Evolutionary conservation across 176 grass and related monocot species (phyloP).

Genomic region (Oryza coarctata): DNA sequence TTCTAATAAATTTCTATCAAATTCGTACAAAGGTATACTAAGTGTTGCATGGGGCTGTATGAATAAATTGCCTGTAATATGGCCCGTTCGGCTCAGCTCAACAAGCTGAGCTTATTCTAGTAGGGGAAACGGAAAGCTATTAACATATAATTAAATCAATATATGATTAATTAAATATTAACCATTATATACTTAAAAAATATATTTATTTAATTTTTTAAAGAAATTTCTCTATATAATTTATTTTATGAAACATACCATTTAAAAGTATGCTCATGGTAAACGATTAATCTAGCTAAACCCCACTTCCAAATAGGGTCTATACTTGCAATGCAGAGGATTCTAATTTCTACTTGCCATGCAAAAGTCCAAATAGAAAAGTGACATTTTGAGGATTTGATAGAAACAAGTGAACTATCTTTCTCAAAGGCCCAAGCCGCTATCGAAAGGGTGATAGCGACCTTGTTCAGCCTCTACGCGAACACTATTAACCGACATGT

Average conservation of each 20-base stretch:
- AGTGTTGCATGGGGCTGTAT: background rate
- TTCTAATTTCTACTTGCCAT: background rate
- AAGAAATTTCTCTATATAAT: no score
- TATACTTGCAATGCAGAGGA: background rate
- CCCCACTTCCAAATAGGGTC: no score
- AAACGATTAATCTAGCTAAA: no score
- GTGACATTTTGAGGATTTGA: background rate
- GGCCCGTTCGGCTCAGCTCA: no score
- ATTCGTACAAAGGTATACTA: background rate
- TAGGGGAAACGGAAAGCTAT: no score
- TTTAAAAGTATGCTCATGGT: no score
- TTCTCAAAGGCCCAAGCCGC: constrained; percentile 1
- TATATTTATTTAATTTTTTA: no score
- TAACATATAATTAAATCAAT: no score
- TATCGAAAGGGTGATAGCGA: constrained; percentile 32
- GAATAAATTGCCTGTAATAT: background rate
- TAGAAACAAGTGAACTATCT: constrained; percentile 20
- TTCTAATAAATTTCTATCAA: background rate
- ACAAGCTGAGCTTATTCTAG: no score
- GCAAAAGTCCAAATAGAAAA: background rate
- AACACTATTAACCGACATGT: constrained; percentile 21
- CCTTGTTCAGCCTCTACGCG: constrained; percentile 46
- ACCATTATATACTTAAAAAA: no score
- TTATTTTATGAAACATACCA: no score
- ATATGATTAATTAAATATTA: no score